Base-by-base conservation (phyloP, 176 grass and related monocot species). In the Puya raimondii region DNA sequence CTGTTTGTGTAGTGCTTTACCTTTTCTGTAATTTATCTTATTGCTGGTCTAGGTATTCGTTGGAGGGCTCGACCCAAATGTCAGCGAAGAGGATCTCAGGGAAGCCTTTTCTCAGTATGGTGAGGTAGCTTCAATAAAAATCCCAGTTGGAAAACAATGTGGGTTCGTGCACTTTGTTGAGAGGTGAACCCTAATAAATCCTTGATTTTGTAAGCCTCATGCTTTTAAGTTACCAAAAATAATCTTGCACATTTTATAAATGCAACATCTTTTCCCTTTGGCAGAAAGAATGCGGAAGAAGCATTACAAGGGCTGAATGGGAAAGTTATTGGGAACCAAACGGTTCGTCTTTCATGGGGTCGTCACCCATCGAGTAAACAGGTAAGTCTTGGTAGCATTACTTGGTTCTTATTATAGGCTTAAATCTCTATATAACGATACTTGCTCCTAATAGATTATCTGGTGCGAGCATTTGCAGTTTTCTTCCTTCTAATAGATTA, bases 361-460 rank as follows among this genome's bases (percentile, higher is more conserved):
- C 89, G 93, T 70, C 92, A 89, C 70, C 93, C 86, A 64, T 86
- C 84, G 70, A 92, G 92, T 75, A 97, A 88, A 70, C 93, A 97
- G 82, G 89, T 92, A 77, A 12, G 21, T 21, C 16, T 47, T 27
- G 3, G 27, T 67, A 42, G 9, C 11, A 42, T 27, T 42, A 42
- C 33, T 42, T 42, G 33, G 33, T 42, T 42, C 33, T 42, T 42
- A 42, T 42, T 5, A 42, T 7, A 42, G 33, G 33, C 33, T 42
- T 7, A 42, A 42, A 42, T 42, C 33, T 42, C 33, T 42, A 42
- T 42, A 8, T 7, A 42, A 42, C 4, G 4, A 42, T 42, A 42
- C 33, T 7, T 42, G 4, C 33, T 42, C 4, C 6, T 42, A 42
- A 42, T 42, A 42, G 33, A 42, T 42, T 42, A 42, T 42, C 4